These are phyloP conservation scores for Uromyces viciae-fabae DNA, from an alignment of 1,284 basidiomycete species.

Conservation along the genomic window DNA sequence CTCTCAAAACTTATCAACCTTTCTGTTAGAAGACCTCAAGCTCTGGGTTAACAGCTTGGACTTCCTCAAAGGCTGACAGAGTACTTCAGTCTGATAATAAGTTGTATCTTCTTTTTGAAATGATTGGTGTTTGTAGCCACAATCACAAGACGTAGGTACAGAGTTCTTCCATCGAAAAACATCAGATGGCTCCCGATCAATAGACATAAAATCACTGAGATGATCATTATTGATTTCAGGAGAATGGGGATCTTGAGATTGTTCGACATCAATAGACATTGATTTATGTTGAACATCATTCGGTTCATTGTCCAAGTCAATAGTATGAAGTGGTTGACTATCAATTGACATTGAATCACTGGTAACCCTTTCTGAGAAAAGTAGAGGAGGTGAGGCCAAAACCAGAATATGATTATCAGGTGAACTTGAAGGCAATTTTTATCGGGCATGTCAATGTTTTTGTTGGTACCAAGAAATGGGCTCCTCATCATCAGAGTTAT, in stretches of 20 bases:
- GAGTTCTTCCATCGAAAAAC: conserved; percentile 8
- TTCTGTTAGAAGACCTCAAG: too few species aligned
- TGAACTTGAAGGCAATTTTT: background rate
- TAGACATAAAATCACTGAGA: background rate
- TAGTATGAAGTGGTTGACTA: background rate
- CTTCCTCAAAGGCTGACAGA: background rate
- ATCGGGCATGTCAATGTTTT: background rate
- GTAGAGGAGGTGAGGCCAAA: conserved; percentile 19
- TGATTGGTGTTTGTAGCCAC: background rate
- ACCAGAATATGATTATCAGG: background rate
- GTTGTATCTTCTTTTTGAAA: background rate
- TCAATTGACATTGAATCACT: background rate
- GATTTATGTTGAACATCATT: background rate
- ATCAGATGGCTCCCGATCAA: conserved; percentile 6
- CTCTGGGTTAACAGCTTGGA: background rate
- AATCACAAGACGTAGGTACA: background rate
- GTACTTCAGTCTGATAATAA: background rate
- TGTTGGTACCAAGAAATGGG: background rate
- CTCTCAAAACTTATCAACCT: too few species aligned
- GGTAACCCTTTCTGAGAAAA: background rate
- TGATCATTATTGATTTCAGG: background rate
- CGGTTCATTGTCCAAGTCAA: background rate
- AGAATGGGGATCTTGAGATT: background rate
- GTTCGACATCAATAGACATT: background rate
- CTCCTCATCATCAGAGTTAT: background rate